phyloP scores from a whole-genome alignment of 805 yeast genomes.

The Yarrowia porcina region DNA sequence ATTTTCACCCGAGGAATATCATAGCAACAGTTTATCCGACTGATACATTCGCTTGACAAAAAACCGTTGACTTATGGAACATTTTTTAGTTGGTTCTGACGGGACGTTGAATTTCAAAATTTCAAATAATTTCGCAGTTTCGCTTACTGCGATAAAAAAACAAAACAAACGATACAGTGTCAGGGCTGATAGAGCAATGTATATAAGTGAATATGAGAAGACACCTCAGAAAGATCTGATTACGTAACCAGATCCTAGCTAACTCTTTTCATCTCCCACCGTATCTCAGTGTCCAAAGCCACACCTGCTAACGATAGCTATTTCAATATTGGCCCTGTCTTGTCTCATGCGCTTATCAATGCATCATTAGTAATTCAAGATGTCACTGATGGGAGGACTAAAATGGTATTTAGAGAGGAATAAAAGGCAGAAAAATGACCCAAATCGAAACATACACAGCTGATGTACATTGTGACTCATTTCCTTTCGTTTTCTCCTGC shows the following conservation, averaged over 20 bases:
- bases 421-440: too few relatives aligned
- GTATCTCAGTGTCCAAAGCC: background rate
- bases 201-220: too few relatives aligned
- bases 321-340: background rate
- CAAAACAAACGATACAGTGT: too few relatives aligned
- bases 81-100: background rate
- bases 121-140: too few relatives aligned
- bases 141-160: too few relatives aligned
- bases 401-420: too few relatives aligned
- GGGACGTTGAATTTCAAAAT: background rate
- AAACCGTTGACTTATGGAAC: background rate
- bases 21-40: too few relatives aligned
- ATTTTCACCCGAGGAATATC: background rate
- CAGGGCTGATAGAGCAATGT: too few relatives aligned
- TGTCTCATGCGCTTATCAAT: conserved; percentile 17
- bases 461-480: background rate
- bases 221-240: too few relatives aligned
- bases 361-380: conserved; percentile 1
- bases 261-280: background rate
- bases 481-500: too few relatives aligned
- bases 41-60: background rate
- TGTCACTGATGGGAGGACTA: too few relatives aligned
- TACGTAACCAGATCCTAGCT: background rate
- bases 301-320: background rate
- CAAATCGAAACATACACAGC: background rate